Base-by-base conservation (phyloP, 2,329 filamentous ascomycete genomes). In the Achaetomium macrosporum region DNA sequence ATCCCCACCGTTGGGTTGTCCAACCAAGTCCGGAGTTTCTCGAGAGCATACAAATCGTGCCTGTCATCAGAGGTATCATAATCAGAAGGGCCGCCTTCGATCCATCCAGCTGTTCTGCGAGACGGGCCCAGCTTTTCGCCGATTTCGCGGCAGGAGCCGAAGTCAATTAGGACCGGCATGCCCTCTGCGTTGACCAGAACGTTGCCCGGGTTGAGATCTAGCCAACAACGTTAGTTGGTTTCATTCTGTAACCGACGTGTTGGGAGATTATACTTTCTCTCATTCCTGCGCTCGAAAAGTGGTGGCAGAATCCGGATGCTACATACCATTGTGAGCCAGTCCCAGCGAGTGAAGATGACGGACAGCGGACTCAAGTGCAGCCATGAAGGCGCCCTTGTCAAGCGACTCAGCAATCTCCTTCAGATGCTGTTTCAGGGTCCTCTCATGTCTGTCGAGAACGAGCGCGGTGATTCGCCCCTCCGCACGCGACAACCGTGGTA, bases 401-500 rank as follows among this genome's bases (percentile, higher is more conserved):
- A 45, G 16, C 2, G 10, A 12, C 2, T 19, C 39, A 3, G 33
- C 15, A 13, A 16, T 29, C 25, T 20, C 13, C 4, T 33, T 3
- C 12, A 39, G 2, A 11, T 19, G 19, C 17, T 48, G 15, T 3
- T 12, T 12, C 30, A 49, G 29, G 1, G 29, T 42, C 7, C 17
- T 7, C 16, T 42, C 12, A 7, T 35, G 47, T 1, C 3, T 9
- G 12, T 48, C 46, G 11, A 48, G 17, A 2, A 42, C 16, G 17
- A 48, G 15, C 12, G 25, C 5, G 3, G 46, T 48, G 16, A 48
- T 42, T 5, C 37, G 46, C 45, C 45, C 36, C 45, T 25, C 1
- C 29, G 25, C 25, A 41, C 25, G 5, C 45, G 37, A 36, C 45
- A 47, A 16, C 45, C 45, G 45, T 19, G 45, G 36, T 47, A 47